These are phyloP conservation scores for Leccinum subgranulosum DNA, from an alignment of 768 basidiomycete genomes.

Conservation along the genomic window DNA sequence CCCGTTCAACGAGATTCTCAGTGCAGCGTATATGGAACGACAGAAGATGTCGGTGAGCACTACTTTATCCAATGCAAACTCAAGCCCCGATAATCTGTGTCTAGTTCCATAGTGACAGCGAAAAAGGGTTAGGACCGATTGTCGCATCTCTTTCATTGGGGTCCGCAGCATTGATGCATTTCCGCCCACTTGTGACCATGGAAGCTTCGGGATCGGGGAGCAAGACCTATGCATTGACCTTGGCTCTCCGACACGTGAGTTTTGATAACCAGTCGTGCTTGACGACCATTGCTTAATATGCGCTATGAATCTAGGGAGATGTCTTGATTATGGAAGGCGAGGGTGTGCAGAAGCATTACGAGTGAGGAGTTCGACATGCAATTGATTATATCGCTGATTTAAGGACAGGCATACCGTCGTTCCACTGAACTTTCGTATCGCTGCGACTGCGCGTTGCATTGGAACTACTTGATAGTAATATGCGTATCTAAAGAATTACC, in stretches of 20 bases:
- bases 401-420: constrained; percentile 66
- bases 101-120: constrained; percentile 79
- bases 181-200: constrained; percentile 48
- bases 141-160: constrained; percentile 79
- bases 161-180: constrained; percentile 77
- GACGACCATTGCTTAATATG: constrained; percentile 4
- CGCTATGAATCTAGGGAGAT: constrained; percentile 57
- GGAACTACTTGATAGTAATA: constrained; percentile 26
- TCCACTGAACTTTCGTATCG: constrained; percentile 73
- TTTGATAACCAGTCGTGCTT: neutral
- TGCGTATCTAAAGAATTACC: too few species aligned
- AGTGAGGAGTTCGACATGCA: constrained; percentile 42
- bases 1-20: constrained; percentile 75
- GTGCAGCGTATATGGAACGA: constrained; percentile 80
- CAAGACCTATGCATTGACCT: constrained; percentile 40
- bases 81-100: constrained; percentile 6
- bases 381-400: constrained; percentile 11
- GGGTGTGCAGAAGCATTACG: constrained; percentile 64
- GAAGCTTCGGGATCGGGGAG: constrained; percentile 30
- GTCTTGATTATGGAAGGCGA: constrained; percentile 75
- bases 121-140: constrained; percentile 66
- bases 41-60: constrained; percentile 76
- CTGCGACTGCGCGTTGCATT: constrained; percentile 75
- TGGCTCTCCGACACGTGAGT: constrained; percentile 66
- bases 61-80: neutral